Conservation (phyloP, 129 eudicot genomes). For the Calendula officinalis region DNA sequence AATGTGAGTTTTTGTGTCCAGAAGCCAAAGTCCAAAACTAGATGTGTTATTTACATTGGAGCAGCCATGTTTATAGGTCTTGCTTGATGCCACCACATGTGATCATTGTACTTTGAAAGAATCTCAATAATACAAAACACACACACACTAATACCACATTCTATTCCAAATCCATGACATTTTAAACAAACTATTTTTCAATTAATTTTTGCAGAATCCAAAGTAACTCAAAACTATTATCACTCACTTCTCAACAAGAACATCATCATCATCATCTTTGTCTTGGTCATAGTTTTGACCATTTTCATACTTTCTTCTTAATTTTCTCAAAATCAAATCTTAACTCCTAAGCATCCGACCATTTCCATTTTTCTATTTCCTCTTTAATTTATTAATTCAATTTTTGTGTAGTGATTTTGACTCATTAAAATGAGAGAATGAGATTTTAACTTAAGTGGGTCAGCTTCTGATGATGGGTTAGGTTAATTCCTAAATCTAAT, state of each 20-base stretch:
- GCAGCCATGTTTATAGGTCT: constrained; percentile 7
- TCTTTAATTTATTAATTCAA: background rate
- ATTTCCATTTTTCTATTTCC: background rate
- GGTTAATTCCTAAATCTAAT: constrained; percentile 22
- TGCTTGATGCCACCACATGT: constrained; percentile 35
- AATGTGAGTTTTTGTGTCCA: constrained; percentile 29
- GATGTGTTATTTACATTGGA: constrained; percentile 19
- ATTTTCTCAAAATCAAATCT: constrained; percentile 2
- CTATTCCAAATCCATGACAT: constrained; percentile 24
- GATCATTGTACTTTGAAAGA: constrained; percentile 15
- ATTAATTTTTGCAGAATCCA: constrained; percentile 20
- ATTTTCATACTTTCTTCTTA: constrained; percentile 13
- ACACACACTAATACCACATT: constrained; percentile 11
- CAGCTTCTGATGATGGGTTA: constrained; percentile 35
- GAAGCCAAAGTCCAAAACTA: constrained; percentile 24
- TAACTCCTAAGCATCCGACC: constrained; percentile 4
- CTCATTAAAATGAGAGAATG: constrained; percentile 19
- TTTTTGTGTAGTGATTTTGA: constrained; percentile 19
- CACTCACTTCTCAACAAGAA: constrained; percentile 31
- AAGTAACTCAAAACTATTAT: constrained; percentile 14
- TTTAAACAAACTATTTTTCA: constrained; percentile 4
- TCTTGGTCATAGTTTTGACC: constrained; percentile 22
- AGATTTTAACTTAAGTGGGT: constrained; percentile 39
- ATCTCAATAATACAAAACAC: constrained; percentile 28
- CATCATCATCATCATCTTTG: constrained; percentile 12